phyloP scores from a whole-genome alignment of 495 filamentous ascomycete species.

The Tetracladium marchalianum region DNA sequence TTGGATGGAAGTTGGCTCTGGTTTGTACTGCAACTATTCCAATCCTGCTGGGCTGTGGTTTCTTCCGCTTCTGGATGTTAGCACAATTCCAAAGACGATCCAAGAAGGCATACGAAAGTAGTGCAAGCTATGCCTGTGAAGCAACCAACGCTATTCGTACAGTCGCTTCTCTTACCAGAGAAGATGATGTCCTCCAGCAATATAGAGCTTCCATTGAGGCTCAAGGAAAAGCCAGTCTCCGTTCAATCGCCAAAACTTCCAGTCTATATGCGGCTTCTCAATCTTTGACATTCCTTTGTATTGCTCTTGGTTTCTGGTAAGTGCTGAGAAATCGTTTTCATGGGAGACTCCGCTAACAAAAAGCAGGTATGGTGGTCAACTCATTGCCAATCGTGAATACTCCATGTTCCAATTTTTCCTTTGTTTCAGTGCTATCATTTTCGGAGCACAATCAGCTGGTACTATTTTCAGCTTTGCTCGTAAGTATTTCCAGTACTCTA shows the following conservation, averaged over 20 bases:
- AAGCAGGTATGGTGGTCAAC: constrained; percentile 59
- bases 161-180: constrained; percentile 80
- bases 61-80: constrained; percentile 79
- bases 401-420: constrained; percentile 75
- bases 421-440: constrained; percentile 69
- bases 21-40: constrained; percentile 75
- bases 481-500: constrained; percentile 13
- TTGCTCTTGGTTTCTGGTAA: constrained; percentile 82
- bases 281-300: constrained; percentile 66
- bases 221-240: constrained; percentile 52
- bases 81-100: constrained; percentile 60
- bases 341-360: neutral
- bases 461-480: constrained; percentile 74
- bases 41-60: constrained; percentile 68
- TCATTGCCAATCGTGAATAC: constrained; percentile 64
- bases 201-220: constrained; percentile 60
- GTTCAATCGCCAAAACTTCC: constrained; percentile 58
- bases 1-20: constrained; percentile 87
- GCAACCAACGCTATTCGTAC: constrained; percentile 86
- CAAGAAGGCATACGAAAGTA: constrained; percentile 61
- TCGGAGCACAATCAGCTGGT: constrained; percentile 78
- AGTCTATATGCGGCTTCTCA: constrained; percentile 72
- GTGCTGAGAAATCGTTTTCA: neutral
- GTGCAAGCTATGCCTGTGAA: constrained; percentile 81
- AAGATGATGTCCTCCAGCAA: constrained; percentile 62